A percentile compares a stretch with the other conserved stretches of the same genome.
Evolutionary conservation across 2,329 filamentous ascomycete species (phyloP).

Genomic region (Colletotrichum sp.): DNA sequence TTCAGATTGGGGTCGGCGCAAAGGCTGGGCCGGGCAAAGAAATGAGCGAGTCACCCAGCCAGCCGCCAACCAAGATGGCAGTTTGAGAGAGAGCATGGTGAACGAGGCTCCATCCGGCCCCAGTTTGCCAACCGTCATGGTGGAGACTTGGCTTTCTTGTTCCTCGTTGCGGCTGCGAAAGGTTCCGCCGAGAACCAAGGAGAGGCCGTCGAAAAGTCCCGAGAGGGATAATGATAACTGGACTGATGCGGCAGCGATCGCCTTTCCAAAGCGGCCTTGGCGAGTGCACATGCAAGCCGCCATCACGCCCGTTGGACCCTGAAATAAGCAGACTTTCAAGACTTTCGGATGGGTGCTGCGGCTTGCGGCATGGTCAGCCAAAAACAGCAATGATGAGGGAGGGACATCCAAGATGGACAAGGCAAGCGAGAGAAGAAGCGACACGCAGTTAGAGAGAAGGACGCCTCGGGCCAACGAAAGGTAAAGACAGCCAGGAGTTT

Average conservation of each 20-base stretch:
- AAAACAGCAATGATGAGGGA: neutral
- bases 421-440: neutral
- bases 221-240: conserved; percentile 1
- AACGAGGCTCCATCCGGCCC: neutral
- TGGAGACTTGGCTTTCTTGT: conserved; percentile 2
- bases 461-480: neutral
- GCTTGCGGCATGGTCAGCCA: neutral
- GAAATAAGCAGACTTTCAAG: conserved; percentile 4
- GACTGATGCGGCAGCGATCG: conserved; percentile 17
- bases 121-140: conserved; percentile 11
- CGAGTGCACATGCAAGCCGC: conserved; percentile 17
- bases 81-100: neutral
- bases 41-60: neutral
- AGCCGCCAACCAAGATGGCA: neutral
- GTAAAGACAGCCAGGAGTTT: neutral
- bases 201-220: conserved; percentile 4
- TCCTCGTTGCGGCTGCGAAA: conserved; percentile 5
- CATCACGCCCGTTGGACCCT: conserved; percentile 19
- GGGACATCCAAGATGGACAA: neutral
- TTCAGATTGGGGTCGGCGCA: neutral
- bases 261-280: conserved; percentile 4
- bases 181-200: neutral
- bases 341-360: neutral
- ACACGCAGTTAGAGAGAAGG: neutral
- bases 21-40: neutral